Percentiles rank a stretch among this genome's conserved stretches.
phyloP scores from a whole-genome alignment of 2,329 filamentous ascomycete species.

The Exophiala spinifera region DNA sequence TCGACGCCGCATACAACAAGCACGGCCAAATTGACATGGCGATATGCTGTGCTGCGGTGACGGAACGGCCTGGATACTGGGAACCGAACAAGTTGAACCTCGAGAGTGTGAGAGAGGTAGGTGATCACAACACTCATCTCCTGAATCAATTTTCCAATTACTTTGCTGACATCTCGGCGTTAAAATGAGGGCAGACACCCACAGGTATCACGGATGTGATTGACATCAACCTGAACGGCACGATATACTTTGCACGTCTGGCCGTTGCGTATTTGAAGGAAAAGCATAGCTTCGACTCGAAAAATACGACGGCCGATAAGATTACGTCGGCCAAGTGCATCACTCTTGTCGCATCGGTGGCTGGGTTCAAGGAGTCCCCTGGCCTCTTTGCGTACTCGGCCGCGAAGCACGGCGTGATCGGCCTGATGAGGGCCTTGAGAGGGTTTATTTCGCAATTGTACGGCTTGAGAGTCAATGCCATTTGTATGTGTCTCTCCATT shows the following conservation, averaged over 20 bases:
- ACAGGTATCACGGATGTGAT: slow-evolving; percentile 28
- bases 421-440: slow-evolving; percentile 48
- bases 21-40: slow-evolving; percentile 49
- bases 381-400: slow-evolving; percentile 49
- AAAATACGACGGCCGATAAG: slow-evolving; percentile 9
- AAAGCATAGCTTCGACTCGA: slow-evolving; percentile 16
- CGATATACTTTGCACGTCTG: slow-evolving; percentile 50
- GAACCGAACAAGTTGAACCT: slow-evolving; percentile 23
- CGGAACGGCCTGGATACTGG: slow-evolving; percentile 35
- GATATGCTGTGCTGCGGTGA: slow-evolving; percentile 47
- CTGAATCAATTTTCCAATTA: too few species aligned
- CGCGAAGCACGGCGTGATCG: slow-evolving; percentile 51
- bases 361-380: slow-evolving; percentile 50
- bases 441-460: slow-evolving; percentile 37
- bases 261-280: slow-evolving; percentile 48
- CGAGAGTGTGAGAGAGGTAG: slow-evolving; percentile 20
- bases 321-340: slow-evolving; percentile 37
- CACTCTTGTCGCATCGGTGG: slow-evolving; percentile 45
- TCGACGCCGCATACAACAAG: slow-evolving; percentile 43
- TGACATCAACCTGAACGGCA: slow-evolving; percentile 39
- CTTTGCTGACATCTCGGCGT: too few species aligned
- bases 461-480: slow-evolving; percentile 43
- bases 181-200: slow-evolving; percentile 12
- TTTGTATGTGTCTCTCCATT: slow-evolving; percentile 32
- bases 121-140: too few species aligned